Evolutionary conservation across 1,284 basidiomycete genomes (phyloP), one percentile per base, ranked within the genome.

Genomic region (Peniophora sp.): DNA sequence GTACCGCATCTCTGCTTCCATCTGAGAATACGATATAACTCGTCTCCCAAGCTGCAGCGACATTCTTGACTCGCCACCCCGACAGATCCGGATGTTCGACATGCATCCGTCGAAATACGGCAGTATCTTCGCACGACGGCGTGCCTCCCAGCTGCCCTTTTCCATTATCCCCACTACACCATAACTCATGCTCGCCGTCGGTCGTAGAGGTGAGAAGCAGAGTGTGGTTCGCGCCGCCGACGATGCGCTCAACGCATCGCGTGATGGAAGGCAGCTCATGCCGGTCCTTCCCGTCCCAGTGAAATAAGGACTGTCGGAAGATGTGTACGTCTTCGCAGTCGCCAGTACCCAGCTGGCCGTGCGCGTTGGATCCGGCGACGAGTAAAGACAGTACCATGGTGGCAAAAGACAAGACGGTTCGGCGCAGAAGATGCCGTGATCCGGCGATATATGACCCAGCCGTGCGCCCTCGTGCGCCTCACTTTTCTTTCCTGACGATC

Each of bases 11-110:
- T 36, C 67, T 64, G 34, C 61, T 60, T 19, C 61, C 68, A 41
- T 59, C 62, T 17, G 72, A 69, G 3, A 85, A 60, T 8, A 80
- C 83, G 38, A 91, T 68, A 62, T 87, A 92, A 47, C 81, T 83
- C 6, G 90, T 90, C 63, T 93, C 88, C 91, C 92, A 95, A 23
- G 81, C 77, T 1, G 84, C 78, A 5, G 81, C 80, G 39, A 92
- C 65, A 12, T 67, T 52, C 47, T 69, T 71, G 45, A 69, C 63
- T 16, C 58, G 52, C 58, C 76, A 76, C 3, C 60, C 69, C 6
- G 55, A 52, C 5, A 74, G 57, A 2, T 62, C 65, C 10, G 63
- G 51, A 36, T 61, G 56, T 12, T 64, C 59, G 11, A 74, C 53
- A 44, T 69, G 58, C 43, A 89, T 66, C 11, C 62, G 72, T 49